Evolutionary conservation across 495 filamentous ascomycete genomes (phyloP).

Genomic region (Daldinia childiae): DNA sequence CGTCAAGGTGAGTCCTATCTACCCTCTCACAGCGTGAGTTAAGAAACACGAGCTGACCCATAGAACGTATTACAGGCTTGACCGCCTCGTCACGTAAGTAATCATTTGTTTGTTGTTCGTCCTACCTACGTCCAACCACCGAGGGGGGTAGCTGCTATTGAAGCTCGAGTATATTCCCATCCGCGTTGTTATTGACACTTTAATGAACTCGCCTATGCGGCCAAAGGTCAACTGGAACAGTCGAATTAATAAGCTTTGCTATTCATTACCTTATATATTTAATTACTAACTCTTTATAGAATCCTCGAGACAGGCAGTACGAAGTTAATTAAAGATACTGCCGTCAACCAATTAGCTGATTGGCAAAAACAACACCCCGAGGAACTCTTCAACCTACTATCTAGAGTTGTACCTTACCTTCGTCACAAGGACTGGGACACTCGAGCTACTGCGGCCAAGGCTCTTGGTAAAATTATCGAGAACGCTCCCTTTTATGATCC

Average conservation of each 20-base stretch:
- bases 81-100: slow-evolving; percentile 93
- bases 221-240: not conserved
- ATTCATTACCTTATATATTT: not conserved
- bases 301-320: slow-evolving; percentile 97
- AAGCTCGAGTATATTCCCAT: not conserved
- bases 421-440: slow-evolving; percentile 96
- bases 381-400: slow-evolving; percentile 95
- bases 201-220: not conserved
- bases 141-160: not conserved
- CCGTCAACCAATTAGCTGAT: slow-evolving; percentile 94
- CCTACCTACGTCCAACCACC: not conserved
- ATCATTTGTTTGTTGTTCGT: slow-evolving; percentile 16
- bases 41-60: slow-evolving; percentile 30
- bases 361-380: slow-evolving; percentile 98
- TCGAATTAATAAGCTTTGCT: not conserved
- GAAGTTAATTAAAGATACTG: slow-evolving; percentile 91
- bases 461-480: slow-evolving; percentile 89
- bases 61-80: slow-evolving; percentile 66
- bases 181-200: not conserved
- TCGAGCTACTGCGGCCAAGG: slow-evolving; percentile 86
- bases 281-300: slow-evolving; percentile 58
- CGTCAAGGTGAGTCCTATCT: slow-evolving; percentile 59
- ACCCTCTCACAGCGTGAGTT: slow-evolving; percentile 13
- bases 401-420: slow-evolving; percentile 92
- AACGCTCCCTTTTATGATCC: slow-evolving; percentile 90